These are phyloP conservation scores for Arctostaphylos glauca DNA, from an alignment of 148 eudicot genomes.

Conservation along the genomic window DNA sequence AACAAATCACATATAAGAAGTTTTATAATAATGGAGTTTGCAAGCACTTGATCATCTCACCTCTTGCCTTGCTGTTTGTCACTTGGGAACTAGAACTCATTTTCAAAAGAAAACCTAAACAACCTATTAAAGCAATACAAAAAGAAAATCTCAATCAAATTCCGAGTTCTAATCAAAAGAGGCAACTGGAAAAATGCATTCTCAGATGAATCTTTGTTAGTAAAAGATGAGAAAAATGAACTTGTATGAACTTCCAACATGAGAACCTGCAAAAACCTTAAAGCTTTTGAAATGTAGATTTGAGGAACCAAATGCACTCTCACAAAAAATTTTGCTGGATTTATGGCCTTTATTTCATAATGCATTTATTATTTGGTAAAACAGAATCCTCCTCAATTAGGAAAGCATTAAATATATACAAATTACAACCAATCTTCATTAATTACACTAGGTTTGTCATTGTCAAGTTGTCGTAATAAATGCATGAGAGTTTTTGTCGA, in stretches of 20 bases:
- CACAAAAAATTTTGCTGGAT: background rate
- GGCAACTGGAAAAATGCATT: background rate
- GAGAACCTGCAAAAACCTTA: background rate
- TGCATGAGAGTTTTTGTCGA: background rate
- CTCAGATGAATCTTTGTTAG: background rate
- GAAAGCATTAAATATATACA: background rate
- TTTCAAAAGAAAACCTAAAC: background rate
- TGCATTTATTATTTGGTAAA: background rate
- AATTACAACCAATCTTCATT: background rate
- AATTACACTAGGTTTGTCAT: background rate
- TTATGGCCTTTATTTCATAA: background rate
- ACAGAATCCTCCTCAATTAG: background rate
- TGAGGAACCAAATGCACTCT: conserved; percentile 3
- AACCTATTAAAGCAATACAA: background rate
- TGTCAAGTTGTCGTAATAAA: background rate
- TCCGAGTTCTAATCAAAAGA: background rate
- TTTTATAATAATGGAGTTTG: too few species aligned
- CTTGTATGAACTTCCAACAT: background rate
- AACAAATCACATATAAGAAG: background rate
- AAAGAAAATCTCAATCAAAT: background rate
- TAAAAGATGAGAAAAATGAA: background rate
- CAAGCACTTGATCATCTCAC: too few species aligned
- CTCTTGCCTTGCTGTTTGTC: background rate
- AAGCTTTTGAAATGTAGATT: background rate
- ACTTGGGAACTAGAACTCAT: background rate